Conservation (phyloP, 192 early-diverging fungal species). For the Coemansia sp. region DNA sequence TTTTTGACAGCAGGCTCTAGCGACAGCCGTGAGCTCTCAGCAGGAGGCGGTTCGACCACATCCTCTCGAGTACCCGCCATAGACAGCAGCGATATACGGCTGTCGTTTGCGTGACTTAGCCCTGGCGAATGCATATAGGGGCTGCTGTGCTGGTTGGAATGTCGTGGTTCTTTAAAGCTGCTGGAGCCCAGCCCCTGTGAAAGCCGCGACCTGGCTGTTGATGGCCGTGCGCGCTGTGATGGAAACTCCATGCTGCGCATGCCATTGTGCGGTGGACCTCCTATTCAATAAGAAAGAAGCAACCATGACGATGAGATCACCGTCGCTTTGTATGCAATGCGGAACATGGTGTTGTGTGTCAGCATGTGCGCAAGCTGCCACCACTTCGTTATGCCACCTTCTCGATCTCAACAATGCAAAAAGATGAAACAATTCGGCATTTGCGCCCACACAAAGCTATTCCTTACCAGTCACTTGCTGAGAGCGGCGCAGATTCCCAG, state of each 20-base stretch:
- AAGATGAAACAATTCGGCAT: background rate
- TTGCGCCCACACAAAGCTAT: background rate
- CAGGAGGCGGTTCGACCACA: background rate
- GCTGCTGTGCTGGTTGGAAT: conserved; percentile 9
- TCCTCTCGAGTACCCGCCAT: conserved; percentile 35
- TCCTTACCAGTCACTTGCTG: conserved; percentile 24
- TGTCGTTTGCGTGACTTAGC: conserved; percentile 23
- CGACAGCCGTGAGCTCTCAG: conserved; percentile 19
- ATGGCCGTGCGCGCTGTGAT: conserved; percentile 29
- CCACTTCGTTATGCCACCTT: background rate
- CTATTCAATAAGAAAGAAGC: conserved; percentile 2
- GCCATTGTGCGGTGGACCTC: conserved; percentile 9
- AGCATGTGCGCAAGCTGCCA: background rate
- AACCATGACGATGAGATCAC: background rate
- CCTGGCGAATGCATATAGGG: conserved; percentile 26
- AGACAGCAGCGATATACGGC: conserved; percentile 44
- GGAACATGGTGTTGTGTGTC: background rate
- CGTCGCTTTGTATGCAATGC: background rate
- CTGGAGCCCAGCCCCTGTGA: conserved; percentile 34
- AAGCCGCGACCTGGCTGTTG: conserved; percentile 42
- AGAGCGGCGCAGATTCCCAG: conserved; percentile 22
- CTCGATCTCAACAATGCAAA: background rate
- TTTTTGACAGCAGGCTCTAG: conserved; percentile 28
- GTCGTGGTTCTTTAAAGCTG: conserved; percentile 39
- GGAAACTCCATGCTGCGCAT: conserved; percentile 27